Base-by-base conservation (phyloP, 2,329 filamentous ascomycete species). In the Cercospora nicotianae region DNA sequence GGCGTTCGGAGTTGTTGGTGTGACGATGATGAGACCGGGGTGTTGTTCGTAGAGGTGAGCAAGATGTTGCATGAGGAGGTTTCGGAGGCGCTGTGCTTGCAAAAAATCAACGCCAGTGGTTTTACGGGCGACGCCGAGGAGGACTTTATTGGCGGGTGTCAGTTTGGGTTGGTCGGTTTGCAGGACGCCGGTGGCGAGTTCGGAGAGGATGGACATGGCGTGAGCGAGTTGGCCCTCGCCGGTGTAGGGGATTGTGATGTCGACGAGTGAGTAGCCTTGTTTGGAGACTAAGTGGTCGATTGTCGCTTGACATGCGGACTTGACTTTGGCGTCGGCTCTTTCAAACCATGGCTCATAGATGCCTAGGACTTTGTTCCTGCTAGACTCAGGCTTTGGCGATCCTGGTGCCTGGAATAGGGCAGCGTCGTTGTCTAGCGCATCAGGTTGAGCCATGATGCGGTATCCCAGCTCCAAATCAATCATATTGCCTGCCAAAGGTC, bases 391-490 rank as follows among this genome's bases (percentile, higher is more conserved):
- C 7, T 58, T 48, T 13, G 58, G 9, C 4, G 64, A 60, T 33
- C 42, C 23, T 45, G 83, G 79, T 5, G 87, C 83, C 0, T 86
- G 85, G 77, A 96, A 95, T 13, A 84, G 81, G 7, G 85, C 80
- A 18, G 90, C 90, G 7, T 84, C 79, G 0, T 85, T 81, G 76
- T 90, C 85, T 2, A 83, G 79, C 0, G 89, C 87, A 74, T 96
- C 86, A 0, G 92, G 91, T 63, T 88, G 85, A 2, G 91, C 86
- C 86, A 96, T 93, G 73, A 91, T 78, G 60, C 91, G 89, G 81
- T 95, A 97, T n/a, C 91, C 90, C 63, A 93, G 84, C 69, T 90
- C 90, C 5, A 97, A 86, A 75, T 96, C 94, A 39, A 89, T 83
- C 70, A 91, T 91, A 64, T 86, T 94, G 59, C 87, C 85, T 16